Evolutionary conservation across 441 rosid species (phyloP), one percentile per base, ranked within the genome.

Genomic region (Flueggea neowawraea): DNA sequence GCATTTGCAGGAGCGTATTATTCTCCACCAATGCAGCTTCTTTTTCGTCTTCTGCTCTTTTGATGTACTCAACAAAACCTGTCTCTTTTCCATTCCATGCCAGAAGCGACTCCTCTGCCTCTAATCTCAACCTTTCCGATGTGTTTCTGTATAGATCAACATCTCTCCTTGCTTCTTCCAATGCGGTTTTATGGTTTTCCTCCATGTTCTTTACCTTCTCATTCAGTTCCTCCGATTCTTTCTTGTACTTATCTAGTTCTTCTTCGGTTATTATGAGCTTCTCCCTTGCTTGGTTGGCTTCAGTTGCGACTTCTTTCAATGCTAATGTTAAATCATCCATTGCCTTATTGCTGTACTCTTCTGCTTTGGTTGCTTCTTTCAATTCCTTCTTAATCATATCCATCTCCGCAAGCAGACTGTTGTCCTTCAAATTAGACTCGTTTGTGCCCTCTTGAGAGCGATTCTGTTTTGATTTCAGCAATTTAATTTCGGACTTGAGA

Each of bases 31-130:
- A 73, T 6, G 78, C 82, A 0, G 62, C 59, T 4, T 70, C 57
- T 60, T 80, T 87, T 65, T 91, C 99, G 6, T 91, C 90, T 60
- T 94, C 99, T 17, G 84, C 91, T 69, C 71, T 73, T 41, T 73
- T 84, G 47, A 94, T 91, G 51, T 81, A 82, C 4, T 73, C 81
- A 31, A 94, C 89, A 15, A 94, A 87, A 31, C 80, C 86, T 0
- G 78, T 80, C 58, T 91, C 99, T 75, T 87, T 91, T 43, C 75
- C 96, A 13, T 75, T 83, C 97, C 96, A 94, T 6, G 96, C 96
- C 57, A 75, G 10, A 3, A 81, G 73, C 0, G 96, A 75, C 16
- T 91, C 99, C 67, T 94, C 97, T 2, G 93, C 96, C 72, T 94
- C 97, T 2, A 78, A 7, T 70, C 87, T 78, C 59, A 94, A 54